Base-by-base conservation (phyloP, 169 alveolate species). In the Plasmodium billcollinsi region DNA sequence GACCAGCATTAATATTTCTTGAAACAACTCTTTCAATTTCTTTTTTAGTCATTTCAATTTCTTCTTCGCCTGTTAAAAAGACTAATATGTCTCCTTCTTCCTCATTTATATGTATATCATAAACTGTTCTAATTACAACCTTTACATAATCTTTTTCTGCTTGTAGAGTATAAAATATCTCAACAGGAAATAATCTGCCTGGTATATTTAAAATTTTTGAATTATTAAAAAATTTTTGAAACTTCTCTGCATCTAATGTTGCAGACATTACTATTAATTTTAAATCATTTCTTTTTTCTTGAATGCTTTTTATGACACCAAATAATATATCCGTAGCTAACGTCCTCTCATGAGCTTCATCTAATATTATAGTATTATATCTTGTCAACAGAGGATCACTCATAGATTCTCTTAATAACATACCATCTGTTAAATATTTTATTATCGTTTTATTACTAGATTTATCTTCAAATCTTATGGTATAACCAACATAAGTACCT, bases 321-420 rank as follows among this genome's bases (percentile, higher is more conserved):
- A 98, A 97, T 49, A 98, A 88, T 21, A 98, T 97, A 94, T 98
- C 99, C 7, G 99, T 98, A 12, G 99, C 96, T 21, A 99, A 95
- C 0, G 99, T 98, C 88, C 99, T 92, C 92, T 99, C 99, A 94
- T 99, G 99, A 3, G 99, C 99, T 89, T 99, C 99, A 94, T 99
- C 99, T 67, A 99, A 93, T 21, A 98, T 96, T 58, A 99, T 95
- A 2, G 97, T 96, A 50, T 97, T 96, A 93, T 98, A 98, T 85
- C 94, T 78, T 66, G 94, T 94, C 47, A 98, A 95, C 89, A 93
- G 54, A n/a, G 97, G 97, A 76, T 98, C 99, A 52, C 93, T 89
- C 95, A 97, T 97, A 20, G 99, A 99, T 90, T 99, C 99, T 92
- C 99, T 94, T 71, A 99, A 93, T 26, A 99, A 94, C 99, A 98